phyloP scores from a whole-genome alignment of 805 yeast species.

The Kazachstania taianensis region DNA sequence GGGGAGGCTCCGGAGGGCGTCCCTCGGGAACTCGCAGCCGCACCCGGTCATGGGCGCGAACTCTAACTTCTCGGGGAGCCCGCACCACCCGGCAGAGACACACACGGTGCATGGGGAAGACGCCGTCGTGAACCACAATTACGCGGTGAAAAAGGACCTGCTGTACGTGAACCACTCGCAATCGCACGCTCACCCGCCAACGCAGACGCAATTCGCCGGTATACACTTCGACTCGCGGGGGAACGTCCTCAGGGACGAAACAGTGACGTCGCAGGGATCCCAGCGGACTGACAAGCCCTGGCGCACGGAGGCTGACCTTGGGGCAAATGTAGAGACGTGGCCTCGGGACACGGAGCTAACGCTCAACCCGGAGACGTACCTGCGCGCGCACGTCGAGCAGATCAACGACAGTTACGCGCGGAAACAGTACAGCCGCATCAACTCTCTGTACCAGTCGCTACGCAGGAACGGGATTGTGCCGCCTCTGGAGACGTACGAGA shows the following conservation, averaged over 20 bases:
- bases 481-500: slow-evolving; percentile 41
- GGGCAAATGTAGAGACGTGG: slow-evolving; percentile 17
- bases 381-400: slow-evolving; percentile 24
- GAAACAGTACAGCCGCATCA: slow-evolving; percentile 29
- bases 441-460: slow-evolving; percentile 32
- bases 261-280: background rate
- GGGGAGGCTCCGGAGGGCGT: too few relatives aligned
- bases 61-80: slow-evolving; percentile 14
- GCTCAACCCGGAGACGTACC: slow-evolving; percentile 25
- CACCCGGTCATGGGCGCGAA: slow-evolving; percentile 31
- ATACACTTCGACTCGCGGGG: background rate
- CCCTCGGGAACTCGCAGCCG: background rate
- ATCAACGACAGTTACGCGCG: slow-evolving; percentile 21
- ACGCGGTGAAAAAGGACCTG: too few relatives aligned
- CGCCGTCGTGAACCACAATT: background rate
- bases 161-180: background rate
- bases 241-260: background rate
- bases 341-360: slow-evolving; percentile 24
- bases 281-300: background rate
- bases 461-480: slow-evolving; percentile 39
- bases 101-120: background rate
- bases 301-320: slow-evolving; percentile 1
- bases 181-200: background rate
- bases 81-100: too few relatives aligned
- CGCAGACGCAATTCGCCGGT: background rate